Percentiles rank a stretch among this genome's conserved stretches.
phyloP scores from a whole-genome alignment of 1,284 basidiomycete genomes.

The Calocybe gambosa region DNA sequence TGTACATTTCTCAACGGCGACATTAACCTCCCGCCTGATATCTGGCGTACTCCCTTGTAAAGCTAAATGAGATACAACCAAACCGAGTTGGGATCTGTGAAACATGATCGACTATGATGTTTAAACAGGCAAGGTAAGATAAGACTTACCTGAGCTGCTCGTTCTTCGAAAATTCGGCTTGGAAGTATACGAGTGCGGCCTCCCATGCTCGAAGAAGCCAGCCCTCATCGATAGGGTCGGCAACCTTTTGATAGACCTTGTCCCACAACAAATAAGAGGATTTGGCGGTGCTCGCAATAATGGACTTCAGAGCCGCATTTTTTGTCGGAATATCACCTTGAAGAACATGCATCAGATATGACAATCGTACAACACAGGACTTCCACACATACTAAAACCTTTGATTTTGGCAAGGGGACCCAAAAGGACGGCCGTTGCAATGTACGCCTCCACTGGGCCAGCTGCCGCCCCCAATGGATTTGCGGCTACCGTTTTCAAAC shows the following conservation, averaged over 20 bases:
- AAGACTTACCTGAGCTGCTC: slow-evolving; percentile 49
- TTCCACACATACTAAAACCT: slow-evolving; percentile 41
- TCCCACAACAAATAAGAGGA: slow-evolving; percentile 86
- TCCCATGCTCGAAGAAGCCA: slow-evolving; percentile 77
- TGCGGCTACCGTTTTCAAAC: slow-evolving; percentile 58
- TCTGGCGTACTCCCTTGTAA: slow-evolving; percentile 50
- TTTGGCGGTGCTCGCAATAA: slow-evolving; percentile 49
- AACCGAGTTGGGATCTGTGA: slow-evolving; percentile 54
- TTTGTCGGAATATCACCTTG: slow-evolving; percentile 26
- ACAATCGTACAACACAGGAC: neutral
- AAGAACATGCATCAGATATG: neutral
- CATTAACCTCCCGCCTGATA: slow-evolving; percentile 44
- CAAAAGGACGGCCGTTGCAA: slow-evolving; percentile 65
- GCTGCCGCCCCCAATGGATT: slow-evolving; percentile 53
- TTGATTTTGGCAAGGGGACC: slow-evolving; percentile 50
- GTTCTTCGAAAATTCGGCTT: slow-evolving; percentile 49
- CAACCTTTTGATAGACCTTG: slow-evolving; percentile 75
- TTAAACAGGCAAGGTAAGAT: neutral
- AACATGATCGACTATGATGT: slow-evolving; percentile 2
- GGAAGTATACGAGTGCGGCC: slow-evolving; percentile 45
- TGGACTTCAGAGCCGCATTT: slow-evolving; percentile 38
- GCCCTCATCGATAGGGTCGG: slow-evolving; percentile 57
- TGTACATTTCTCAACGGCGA: slow-evolving; percentile 34
- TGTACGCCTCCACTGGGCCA: slow-evolving; percentile 79
- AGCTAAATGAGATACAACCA: slow-evolving; percentile 62